Conservation (phyloP, 1,284 basidiomycete species). For the Ganoderma resinaceum region DNA sequence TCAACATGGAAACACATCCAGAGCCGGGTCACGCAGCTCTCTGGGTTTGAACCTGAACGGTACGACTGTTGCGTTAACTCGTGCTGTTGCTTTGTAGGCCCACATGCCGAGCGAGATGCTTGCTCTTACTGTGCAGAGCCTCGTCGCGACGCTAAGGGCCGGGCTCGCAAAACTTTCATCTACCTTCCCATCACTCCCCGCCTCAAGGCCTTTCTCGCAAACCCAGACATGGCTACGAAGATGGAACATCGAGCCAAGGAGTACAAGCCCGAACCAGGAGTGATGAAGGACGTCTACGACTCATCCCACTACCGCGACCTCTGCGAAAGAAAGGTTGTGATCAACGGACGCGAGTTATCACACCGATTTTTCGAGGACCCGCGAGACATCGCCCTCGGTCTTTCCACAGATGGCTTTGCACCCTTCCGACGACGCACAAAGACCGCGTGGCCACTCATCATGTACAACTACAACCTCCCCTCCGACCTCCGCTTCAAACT, state of each 20-base stretch:
- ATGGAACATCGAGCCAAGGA: constrained; percentile 34
- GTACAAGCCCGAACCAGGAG: constrained; percentile 11
- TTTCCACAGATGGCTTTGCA: constrained; percentile 45
- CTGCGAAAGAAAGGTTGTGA: not conserved
- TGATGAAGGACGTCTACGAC: constrained; percentile 18
- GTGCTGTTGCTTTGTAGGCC: constrained; percentile 43
- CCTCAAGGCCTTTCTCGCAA: constrained; percentile 18
- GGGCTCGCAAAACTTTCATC: constrained; percentile 21
- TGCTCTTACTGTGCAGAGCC: constrained; percentile 44
- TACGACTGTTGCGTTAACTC: constrained; percentile 49
- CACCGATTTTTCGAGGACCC: constrained; percentile 34
- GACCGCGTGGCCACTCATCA: constrained; percentile 49
- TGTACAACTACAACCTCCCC: constrained; percentile 49
- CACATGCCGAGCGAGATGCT: constrained; percentile 26
- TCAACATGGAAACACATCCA: constrained; percentile 19
- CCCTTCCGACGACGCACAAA: constrained; percentile 46
- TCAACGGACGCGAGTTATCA: not conserved
- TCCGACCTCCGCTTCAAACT: constrained; percentile 42
- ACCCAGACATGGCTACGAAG: constrained; percentile 16
- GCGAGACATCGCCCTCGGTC: constrained; percentile 39
- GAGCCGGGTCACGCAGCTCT: constrained; percentile 27
- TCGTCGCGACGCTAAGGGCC: constrained; percentile 30
- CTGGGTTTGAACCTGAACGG: constrained; percentile 37
- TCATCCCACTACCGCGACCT: not conserved
- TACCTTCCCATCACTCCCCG: constrained; percentile 32